Base-by-base conservation (phyloP, 495 filamentous ascomycete species). In the Penicillium arizonense region DNA sequence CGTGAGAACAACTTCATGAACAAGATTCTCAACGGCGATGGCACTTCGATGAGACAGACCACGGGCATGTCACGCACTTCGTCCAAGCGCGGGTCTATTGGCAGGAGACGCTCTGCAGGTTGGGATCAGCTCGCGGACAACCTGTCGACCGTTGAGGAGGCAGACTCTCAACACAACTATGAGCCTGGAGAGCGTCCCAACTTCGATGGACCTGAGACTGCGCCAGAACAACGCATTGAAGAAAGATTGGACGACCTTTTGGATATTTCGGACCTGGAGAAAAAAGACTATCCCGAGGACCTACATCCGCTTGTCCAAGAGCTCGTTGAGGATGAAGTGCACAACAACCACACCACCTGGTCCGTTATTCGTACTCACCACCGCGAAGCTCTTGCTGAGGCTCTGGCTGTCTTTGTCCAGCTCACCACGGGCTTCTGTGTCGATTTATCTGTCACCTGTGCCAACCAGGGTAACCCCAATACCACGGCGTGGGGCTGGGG, bases 401-500 rank as follows among this genome's bases (percentile, higher is more conserved):
- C 75, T 12, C 68, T 81, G 13, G 77, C 72, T 1, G 77, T 78
- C 35, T 72, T 62, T 50, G 64, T 71, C 0, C 69, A 74, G 45
- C 64, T 75, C 23, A 72, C 67, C 12, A 65, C 81, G 48, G 78
- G 74, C 18, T 75, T 81, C 55, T 76, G 67, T 26, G 74, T 70
- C 37, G 76, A 77, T 39, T 66, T 82, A 11, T 62, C 73, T 0
- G 79, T 81, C 14, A 77, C 74, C 6, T 53, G 77, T 6, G 75
- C 73, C 16, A 53, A 67, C 2, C 55, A 55, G 1, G 73, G 71
- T 3, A 71, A 75, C 35, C 80, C 80, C 13, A 73, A 74, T 50
- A 76, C 75, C 3, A 76, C 74, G 4, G 72, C 67, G 16, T 81
- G 76, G 77, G 72, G 75, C 8, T 84, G 80, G 80, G 80, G 80